phyloP scores from a whole-genome alignment of 352 stramenopile species.

The Phytophthora foliorum region DNA sequence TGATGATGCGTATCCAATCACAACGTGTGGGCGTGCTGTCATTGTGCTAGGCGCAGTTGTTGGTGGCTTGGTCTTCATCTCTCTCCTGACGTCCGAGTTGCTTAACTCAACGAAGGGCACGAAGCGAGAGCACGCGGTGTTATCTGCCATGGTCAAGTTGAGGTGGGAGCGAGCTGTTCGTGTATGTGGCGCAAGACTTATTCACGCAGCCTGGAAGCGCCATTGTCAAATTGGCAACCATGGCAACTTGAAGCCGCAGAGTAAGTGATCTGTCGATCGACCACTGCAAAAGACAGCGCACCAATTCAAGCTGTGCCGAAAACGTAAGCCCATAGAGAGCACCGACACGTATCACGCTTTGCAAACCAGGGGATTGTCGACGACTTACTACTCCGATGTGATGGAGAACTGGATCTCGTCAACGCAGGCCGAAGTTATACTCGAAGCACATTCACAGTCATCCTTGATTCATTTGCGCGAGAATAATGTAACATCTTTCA shows the following conservation, averaged over 20 bases:
- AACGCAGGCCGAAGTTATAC: slow-evolving; percentile 6
- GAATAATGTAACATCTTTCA: no score
- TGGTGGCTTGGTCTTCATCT: slow-evolving; percentile 61
- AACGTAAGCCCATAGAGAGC: slow-evolving; percentile 39
- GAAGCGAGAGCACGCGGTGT: slow-evolving; percentile 59
- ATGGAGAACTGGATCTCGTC: slow-evolving; percentile 16
- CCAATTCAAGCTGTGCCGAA: slow-evolving; percentile 45
- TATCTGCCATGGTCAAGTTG: slow-evolving; percentile 53
- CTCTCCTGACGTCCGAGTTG: slow-evolving; percentile 74
- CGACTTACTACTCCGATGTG: slow-evolving; percentile 4
- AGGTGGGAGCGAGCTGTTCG: slow-evolving; percentile 50
- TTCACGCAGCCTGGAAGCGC: slow-evolving; percentile 48
- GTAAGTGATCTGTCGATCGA: not conserved
- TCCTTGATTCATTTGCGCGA: no score
- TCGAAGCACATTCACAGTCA: no score
- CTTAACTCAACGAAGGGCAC: slow-evolving; percentile 68
- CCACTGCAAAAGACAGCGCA: slow-evolving; percentile 30
- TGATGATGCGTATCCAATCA: slow-evolving; percentile 67
- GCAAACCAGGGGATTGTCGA: slow-evolving; percentile 19
- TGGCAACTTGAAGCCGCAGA: not conserved
- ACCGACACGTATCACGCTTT: slow-evolving; percentile 18
- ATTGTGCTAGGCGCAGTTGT: slow-evolving; percentile 63
- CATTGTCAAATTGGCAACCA: slow-evolving; percentile 2
- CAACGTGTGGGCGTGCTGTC: slow-evolving; percentile 47
- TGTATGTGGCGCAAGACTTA: slow-evolving; percentile 40